Percentiles rank a stretch among this genome's conserved stretches.
These are phyloP conservation scores for Coniochaeta prunicola DNA, from an alignment of 2,329 filamentous ascomycete species.

Conservation along the genomic window DNA sequence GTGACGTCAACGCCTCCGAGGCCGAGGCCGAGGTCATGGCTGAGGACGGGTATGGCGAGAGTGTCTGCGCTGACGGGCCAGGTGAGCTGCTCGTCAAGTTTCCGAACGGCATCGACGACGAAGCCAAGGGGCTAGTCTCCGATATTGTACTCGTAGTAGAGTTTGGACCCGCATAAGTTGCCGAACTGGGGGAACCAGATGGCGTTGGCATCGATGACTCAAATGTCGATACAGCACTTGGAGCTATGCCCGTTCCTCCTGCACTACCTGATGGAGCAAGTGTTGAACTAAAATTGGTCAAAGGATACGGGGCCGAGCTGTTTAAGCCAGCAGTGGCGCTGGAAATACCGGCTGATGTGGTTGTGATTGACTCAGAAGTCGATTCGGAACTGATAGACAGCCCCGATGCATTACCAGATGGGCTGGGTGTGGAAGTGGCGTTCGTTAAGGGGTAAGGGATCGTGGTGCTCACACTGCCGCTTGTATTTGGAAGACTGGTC, in stretches of 20 bases:
- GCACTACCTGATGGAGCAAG: conserved; percentile 2
- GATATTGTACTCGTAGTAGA: neutral
- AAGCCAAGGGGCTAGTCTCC: neutral
- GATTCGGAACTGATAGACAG: neutral
- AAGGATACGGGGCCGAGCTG: conserved; percentile 10
- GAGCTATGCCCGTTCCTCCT: neutral
- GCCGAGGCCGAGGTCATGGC: neutral
- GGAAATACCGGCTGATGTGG: neutral
- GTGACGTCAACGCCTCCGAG: conserved; percentile 5
- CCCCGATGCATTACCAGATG: neutral
- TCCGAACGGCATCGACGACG: neutral
- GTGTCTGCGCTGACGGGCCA: neutral
- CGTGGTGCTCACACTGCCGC: neutral
- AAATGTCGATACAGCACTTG: neutral
- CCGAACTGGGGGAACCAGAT: neutral
- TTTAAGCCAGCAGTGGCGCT: neutral
- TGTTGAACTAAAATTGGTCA: conserved; percentile 5
- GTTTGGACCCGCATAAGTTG: conserved; percentile 3
- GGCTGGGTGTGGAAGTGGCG: neutral
- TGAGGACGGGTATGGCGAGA: neutral
- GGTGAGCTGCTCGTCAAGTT: neutral
- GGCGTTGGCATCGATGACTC: neutral
- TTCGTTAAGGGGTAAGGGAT: conserved; percentile 6
- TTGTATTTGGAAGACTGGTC: neutral
- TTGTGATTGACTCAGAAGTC: neutral